These are phyloP conservation scores for Wickerhamomyces subpelliculosus DNA, from an alignment of 805 yeast species.

Conservation along the genomic window DNA sequence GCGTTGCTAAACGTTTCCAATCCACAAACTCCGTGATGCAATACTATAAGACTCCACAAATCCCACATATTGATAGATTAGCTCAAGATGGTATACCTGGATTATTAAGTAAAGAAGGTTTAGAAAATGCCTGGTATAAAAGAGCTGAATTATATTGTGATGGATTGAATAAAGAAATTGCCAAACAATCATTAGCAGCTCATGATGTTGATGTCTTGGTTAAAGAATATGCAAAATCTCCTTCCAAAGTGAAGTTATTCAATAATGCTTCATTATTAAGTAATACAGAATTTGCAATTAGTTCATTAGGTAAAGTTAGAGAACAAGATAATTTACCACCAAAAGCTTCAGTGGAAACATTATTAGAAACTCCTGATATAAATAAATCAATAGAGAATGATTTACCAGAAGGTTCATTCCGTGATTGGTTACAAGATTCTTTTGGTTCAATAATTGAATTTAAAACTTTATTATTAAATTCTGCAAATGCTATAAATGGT, in stretches of 20 bases:
- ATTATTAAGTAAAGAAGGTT: slow-evolving; percentile 37
- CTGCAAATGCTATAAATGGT: slow-evolving; percentile 71
- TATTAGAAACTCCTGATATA: slow-evolving; percentile 40
- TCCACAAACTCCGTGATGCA: neutral
- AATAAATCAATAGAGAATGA: slow-evolving; percentile 27
- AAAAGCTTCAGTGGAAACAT: slow-evolving; percentile 23
- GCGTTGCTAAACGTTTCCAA: neutral
- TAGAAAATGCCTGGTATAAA: slow-evolving; percentile 45
- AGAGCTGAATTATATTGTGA: slow-evolving; percentile 33
- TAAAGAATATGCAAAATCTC: slow-evolving; percentile 21
- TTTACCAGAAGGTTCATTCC: slow-evolving; percentile 21
- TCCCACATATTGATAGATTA: slow-evolving; percentile 16
- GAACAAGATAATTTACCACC: slow-evolving; percentile 5
- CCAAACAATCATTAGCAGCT: slow-evolving; percentile 19
- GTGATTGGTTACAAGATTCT: slow-evolving; percentile 44
- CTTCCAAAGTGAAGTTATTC: slow-evolving; percentile 24
- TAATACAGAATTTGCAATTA: slow-evolving; percentile 31
- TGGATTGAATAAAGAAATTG: slow-evolving; percentile 31
- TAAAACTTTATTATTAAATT: slow-evolving; percentile 57
- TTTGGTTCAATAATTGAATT: slow-evolving; percentile 79
- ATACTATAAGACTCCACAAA: slow-evolving; percentile 10
- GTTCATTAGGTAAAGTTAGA: slow-evolving; percentile 25
- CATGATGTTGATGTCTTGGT: slow-evolving; percentile 18
- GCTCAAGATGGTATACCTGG: slow-evolving; percentile 38
- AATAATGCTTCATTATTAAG: slow-evolving; percentile 33